phyloP scores from a whole-genome alignment of 164 flowering plant genomes.

The Berberis thunbergii region DNA sequence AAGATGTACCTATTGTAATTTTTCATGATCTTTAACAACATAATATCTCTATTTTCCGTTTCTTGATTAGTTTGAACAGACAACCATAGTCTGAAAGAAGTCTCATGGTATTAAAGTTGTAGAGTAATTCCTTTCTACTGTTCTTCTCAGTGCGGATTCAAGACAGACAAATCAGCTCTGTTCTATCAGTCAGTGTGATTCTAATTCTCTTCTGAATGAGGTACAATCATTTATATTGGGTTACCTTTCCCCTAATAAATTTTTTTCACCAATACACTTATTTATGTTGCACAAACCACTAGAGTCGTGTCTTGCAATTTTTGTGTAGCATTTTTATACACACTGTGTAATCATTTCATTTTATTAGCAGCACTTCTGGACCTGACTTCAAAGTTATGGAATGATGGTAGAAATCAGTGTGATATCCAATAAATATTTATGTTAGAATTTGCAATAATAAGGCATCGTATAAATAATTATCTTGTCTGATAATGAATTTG shows the following conservation, averaged over 20 bases:
- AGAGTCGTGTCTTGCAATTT: not conserved
- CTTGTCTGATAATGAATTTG: no score
- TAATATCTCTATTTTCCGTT: no score
- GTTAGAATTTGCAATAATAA: no score
- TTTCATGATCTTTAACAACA: no score
- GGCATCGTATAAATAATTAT: no score
- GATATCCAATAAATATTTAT: no score
- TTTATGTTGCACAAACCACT: no score
- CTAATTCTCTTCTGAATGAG: conserved; percentile 89
- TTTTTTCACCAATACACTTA: not conserved
- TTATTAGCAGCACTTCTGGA: no score
- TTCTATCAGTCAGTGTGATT: conserved; percentile 90
- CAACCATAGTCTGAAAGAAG: not conserved
- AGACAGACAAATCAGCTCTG: conserved; percentile 83
- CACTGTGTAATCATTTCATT: not conserved
- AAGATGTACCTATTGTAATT: no score
- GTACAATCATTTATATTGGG: conserved; percentile 23
- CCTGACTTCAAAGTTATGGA: no score
- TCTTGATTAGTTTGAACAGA: no score
- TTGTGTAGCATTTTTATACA: not conserved
- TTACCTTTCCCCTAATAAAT: not conserved
- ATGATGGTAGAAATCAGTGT: no score
- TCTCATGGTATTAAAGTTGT: conserved; percentile 3
- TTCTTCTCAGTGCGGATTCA: conserved; percentile 63
- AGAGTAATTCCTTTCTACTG: conserved; percentile 8